phyloP scores from a whole-genome alignment of 2,329 filamentous ascomycete genomes.

The Hymenoscyphus repandus region DNA sequence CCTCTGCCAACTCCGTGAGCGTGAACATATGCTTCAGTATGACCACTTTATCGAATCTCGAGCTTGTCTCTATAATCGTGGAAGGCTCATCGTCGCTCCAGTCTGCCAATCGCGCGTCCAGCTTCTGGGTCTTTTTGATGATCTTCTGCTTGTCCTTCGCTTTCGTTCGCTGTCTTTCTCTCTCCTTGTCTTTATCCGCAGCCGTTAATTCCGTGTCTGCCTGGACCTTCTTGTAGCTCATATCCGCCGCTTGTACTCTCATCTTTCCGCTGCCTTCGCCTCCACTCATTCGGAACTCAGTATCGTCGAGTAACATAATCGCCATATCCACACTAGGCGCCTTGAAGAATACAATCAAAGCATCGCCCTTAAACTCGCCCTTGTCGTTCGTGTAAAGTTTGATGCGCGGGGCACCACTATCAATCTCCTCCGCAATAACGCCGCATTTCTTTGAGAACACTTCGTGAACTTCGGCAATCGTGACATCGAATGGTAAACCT shows the following conservation, averaged over 20 bases:
- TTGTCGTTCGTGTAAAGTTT: conserved; percentile 83
- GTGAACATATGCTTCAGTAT: conserved; percentile 94
- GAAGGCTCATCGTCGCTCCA: conserved; percentile 87
- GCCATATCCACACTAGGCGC: conserved; percentile 87
- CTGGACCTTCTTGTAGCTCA: conserved; percentile 84
- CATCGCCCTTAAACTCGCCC: conserved; percentile 89
- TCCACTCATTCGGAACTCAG: conserved; percentile 65
- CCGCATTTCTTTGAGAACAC: conserved; percentile 81
- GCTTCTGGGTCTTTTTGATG: conserved; percentile 83
- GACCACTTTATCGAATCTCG: conserved; percentile 71
- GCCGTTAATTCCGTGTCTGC: conserved; percentile 44
- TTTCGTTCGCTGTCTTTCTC: conserved; percentile 44
- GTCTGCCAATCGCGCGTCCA: conserved; percentile 87
- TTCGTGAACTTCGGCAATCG: conserved; percentile 72
- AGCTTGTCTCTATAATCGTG: conserved; percentile 48
- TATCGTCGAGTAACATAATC: conserved; percentile 74
- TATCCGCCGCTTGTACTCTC: conserved; percentile 77
- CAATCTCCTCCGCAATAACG: conserved; percentile 90
- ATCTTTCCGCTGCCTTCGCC: conserved; percentile 56
- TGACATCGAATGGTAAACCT: conserved; percentile 74
- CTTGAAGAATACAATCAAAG: conserved; percentile 89
- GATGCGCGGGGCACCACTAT: conserved; percentile 80
- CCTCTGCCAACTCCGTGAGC: conserved; percentile 75
- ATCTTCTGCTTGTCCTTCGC: conserved; percentile 80
- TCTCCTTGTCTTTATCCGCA: conserved; percentile 29